These are phyloP conservation scores for Neonectria coccinea DNA, from an alignment of 2,329 filamentous ascomycete genomes.

Conservation along the genomic window DNA sequence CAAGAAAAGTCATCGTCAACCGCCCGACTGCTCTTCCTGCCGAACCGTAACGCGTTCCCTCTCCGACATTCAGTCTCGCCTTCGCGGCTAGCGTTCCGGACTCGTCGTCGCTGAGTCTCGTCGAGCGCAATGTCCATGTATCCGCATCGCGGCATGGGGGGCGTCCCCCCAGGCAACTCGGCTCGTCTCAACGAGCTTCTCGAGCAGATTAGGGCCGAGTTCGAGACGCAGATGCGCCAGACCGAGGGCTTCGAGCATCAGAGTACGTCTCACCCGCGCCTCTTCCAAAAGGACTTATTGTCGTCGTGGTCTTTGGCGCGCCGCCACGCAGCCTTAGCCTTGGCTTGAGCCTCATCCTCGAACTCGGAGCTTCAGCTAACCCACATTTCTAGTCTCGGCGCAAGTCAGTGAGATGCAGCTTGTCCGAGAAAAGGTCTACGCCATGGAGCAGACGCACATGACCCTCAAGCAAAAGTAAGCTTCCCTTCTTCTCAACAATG, in stretches of 20 bases:
- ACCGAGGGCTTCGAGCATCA: slow-evolving; percentile 92
- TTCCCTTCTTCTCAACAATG: neutral
- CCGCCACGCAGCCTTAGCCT: slow-evolving; percentile 1
- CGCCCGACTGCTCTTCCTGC: slow-evolving; percentile 16
- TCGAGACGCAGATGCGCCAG: slow-evolving; percentile 84
- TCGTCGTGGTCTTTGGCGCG: neutral
- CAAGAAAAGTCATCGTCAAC: slow-evolving; percentile 22
- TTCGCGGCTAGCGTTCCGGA: slow-evolving; percentile 32
- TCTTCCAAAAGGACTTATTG: neutral
- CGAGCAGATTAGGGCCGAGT: slow-evolving; percentile 90
- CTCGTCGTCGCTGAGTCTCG: slow-evolving; percentile 34
- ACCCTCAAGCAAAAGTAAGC: slow-evolving; percentile 91
- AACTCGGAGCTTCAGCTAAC: slow-evolving; percentile 36
- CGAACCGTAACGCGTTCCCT: slow-evolving; percentile 18
- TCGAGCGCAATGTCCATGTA: slow-evolving; percentile 78
- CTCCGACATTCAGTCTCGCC: slow-evolving; percentile 13
- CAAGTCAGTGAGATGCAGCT: slow-evolving; percentile 97
- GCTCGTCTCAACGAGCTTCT: slow-evolving; percentile 89
- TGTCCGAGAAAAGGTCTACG: slow-evolving; percentile 91
- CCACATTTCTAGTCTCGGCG: slow-evolving; percentile 73
- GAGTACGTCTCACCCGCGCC: slow-evolving; percentile 71
- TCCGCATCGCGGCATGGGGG: slow-evolving; percentile 86
- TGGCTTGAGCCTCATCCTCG: slow-evolving; percentile 6
- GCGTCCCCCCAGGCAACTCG: slow-evolving; percentile 68
- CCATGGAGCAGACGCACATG: slow-evolving; percentile 90